A percentile compares a stretch with the other conserved stretches of the same genome.
Evolutionary conservation across 2,329 filamentous ascomycete species (phyloP).

Genomic region (Trichophyton mentagrophytes): DNA sequence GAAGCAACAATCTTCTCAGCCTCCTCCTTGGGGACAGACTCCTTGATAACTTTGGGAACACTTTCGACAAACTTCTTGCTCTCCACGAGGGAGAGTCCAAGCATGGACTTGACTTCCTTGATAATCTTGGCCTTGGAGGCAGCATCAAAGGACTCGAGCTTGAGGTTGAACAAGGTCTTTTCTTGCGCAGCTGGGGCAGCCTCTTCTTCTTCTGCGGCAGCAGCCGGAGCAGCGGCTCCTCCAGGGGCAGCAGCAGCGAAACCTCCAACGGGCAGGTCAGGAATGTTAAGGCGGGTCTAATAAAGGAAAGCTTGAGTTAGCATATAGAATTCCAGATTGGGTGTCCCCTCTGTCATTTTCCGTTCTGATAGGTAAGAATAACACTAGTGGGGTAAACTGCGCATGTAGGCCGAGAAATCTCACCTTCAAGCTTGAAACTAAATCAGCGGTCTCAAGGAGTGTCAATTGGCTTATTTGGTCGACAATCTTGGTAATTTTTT

Average conservation of each 20-base stretch:
- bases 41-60: conserved; percentile 97
- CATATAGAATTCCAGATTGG: not conserved
- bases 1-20: conserved; percentile 95
- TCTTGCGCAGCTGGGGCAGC: conserved; percentile 78
- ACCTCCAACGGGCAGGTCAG: conserved; percentile 87
- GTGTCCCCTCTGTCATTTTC: not conserved
- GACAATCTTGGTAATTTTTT: conserved; percentile 89
- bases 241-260: conserved; percentile 57
- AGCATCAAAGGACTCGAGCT: conserved; percentile 81
- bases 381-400: not conserved
- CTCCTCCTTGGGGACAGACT: conserved; percentile 96
- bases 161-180: conserved; percentile 95
- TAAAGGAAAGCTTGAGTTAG: not conserved
- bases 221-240: conserved; percentile 46
- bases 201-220: conserved; percentile 60
- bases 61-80: conserved; percentile 99
- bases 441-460: conserved; percentile 88
- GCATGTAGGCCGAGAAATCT: not conserved
- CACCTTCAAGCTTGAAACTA: conserved; percentile 92
- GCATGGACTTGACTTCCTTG: conserved; percentile 96
- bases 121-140: conserved; percentile 94
- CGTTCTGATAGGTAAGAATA: not conserved
- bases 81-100: conserved; percentile 91
- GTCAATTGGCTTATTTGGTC: conserved; percentile 99
- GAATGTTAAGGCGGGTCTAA: conserved; percentile 89